Conservation (phyloP, 352 stramenopile species). For the Phytophthora sansomeana region DNA sequence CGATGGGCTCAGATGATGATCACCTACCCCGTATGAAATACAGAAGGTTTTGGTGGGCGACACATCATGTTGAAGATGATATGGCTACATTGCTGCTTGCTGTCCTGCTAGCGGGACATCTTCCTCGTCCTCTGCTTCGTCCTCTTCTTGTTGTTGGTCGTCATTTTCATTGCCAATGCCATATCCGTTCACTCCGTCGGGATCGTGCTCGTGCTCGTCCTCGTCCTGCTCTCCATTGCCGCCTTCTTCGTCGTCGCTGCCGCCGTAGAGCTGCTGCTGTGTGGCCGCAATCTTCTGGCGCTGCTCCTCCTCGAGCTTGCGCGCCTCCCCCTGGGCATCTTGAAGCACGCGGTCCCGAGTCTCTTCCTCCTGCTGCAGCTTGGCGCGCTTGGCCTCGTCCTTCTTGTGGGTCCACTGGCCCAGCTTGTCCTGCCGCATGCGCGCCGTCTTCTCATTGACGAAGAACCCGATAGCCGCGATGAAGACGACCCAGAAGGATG, state of each 20-base stretch:
- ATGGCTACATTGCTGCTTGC: constrained; percentile 23
- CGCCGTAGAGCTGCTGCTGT: constrained; percentile 56
- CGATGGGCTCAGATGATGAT: constrained; percentile 9
- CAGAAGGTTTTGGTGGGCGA: constrained; percentile 2
- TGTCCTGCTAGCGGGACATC: constrained; percentile 10
- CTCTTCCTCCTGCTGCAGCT: constrained; percentile 43
- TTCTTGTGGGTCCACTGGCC: constrained; percentile 37
- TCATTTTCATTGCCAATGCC: constrained; percentile 5
- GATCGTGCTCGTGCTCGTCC: constrained; percentile 28
- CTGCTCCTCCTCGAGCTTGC: constrained; percentile 51
- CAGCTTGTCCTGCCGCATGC: constrained; percentile 50
- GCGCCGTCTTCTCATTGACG: constrained; percentile 55
- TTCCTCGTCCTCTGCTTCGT: constrained; percentile 29
- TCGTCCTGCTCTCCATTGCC: constrained; percentile 30
- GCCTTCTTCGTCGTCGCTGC: constrained; percentile 45
- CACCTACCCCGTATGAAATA: constrained; percentile 23
- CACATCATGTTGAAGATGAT: constrained; percentile 28
- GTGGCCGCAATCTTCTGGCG: constrained; percentile 43
- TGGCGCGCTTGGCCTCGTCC: constrained; percentile 40
- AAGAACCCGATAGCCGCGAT: constrained; percentile 56
- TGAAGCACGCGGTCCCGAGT: constrained; percentile 40
- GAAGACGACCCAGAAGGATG: constrained; percentile 70
- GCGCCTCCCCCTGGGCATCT: constrained; percentile 45
- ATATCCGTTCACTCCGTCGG: constrained; percentile 36
- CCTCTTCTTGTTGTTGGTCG: constrained; percentile 5